Conservation (phyloP, 768 basidiomycete species). For the Leccinum ochraceum region DNA sequence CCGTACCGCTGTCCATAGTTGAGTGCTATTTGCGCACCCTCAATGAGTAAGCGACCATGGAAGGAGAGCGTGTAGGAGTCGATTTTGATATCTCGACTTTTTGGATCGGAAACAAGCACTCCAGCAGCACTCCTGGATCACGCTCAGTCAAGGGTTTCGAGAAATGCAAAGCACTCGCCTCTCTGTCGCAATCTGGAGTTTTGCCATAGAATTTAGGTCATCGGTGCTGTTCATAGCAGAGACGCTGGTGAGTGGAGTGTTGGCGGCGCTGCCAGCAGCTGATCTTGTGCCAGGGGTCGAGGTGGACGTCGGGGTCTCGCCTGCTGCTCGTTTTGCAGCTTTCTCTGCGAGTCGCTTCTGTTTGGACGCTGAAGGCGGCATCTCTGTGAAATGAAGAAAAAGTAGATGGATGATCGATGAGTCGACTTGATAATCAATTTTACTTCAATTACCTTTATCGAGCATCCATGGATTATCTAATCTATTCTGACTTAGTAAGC, state of each 20-base stretch:
- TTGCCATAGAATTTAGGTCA: slow-evolving; percentile 83
- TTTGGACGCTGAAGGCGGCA: slow-evolving; percentile 81
- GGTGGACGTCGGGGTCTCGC: slow-evolving; percentile 47
- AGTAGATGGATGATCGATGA: slow-evolving; percentile 31
- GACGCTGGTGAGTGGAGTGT: slow-evolving; percentile 82
- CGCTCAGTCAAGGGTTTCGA: slow-evolving; percentile 6
- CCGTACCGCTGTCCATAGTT: slow-evolving; percentile 95
- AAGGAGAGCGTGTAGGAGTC: slow-evolving; percentile 95
- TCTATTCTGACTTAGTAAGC: slow-evolving; percentile 14
- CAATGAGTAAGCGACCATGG: slow-evolving; percentile 86
- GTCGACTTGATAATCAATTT: slow-evolving; percentile 9
- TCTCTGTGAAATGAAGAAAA: slow-evolving; percentile 32
- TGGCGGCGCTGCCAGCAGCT: slow-evolving; percentile 57
- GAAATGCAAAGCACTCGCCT: slow-evolving; percentile 47
- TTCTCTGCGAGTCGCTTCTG: slow-evolving; percentile 96
- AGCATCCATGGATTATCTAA: slow-evolving; percentile 29
- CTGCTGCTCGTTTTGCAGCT: slow-evolving; percentile 75
- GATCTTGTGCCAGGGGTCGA: slow-evolving; percentile 64
- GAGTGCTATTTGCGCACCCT: slow-evolving; percentile 65
- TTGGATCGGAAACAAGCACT: slow-evolving; percentile 88
- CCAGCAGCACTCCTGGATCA: slow-evolving; percentile 78
- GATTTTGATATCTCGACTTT: slow-evolving; percentile 96
- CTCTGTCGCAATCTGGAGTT: slow-evolving; percentile 86
- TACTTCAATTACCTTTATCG: slow-evolving; percentile 11
- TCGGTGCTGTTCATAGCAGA: slow-evolving; percentile 82